Base-by-base conservation (phyloP, 2,329 filamentous ascomycete species). In the Alternaria consortialis region DNA sequence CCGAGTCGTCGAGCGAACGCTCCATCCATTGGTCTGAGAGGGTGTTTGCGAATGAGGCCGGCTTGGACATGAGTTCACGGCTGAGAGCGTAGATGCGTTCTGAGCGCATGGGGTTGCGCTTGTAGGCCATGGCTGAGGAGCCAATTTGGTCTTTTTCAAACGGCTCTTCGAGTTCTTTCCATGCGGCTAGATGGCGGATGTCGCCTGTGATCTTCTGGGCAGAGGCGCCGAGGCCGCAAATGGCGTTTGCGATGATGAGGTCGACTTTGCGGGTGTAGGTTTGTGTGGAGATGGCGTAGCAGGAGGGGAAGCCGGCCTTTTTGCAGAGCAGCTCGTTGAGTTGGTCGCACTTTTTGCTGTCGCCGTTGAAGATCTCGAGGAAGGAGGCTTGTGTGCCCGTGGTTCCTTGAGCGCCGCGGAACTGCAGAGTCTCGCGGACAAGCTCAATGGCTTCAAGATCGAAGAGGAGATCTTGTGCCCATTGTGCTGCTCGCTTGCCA, bases 131-230 rank as follows among this genome's bases (percentile, higher is more conserved):
- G 59, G 78, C 78, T 2, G 71, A 76, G 4, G 67, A 71, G 40
- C 76, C 76, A 32, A 78, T 77, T 80, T 96, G 92, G 67, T 88
- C 86, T 71, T 88, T 88, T 81, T 94, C 91, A 70, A 93, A 92
- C 0, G 91, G 92, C 82, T 94, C 91, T 75, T 96, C 93, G 60
- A 95, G 83, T 79, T 96, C 92, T 84, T 97, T 96, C 80, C 88
- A 86, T 62, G 86, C 83, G 2, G 90, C 90, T 27, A 94, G 83
- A 74, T 92, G 89, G 50, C 91, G 86, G 66, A 95, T 91, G 71
- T 94, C 91, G 29, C 85, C 85, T 50, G 87, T 86, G 62, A 96
- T 94, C 61, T 90, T 87, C 74, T 92, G 86, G 51, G 88, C 91
- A 0, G 92, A 92, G n/a, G 92, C 86, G 25, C 91, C 93, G 53